phyloP scores from a whole-genome alignment of 805 yeast species.

The Metschnikowia cubensis region DNA sequence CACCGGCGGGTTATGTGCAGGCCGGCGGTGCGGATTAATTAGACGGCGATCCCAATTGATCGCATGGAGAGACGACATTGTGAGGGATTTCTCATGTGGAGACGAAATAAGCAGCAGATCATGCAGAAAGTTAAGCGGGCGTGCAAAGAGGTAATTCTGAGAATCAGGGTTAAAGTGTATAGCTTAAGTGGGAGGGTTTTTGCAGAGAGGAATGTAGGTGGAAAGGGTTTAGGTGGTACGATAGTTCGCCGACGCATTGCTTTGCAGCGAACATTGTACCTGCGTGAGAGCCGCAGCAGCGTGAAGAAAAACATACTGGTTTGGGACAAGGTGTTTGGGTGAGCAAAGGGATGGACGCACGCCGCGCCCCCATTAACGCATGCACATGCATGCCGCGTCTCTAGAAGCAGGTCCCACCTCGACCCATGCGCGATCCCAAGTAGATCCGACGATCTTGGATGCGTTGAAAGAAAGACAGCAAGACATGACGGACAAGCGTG shows the following conservation, averaged over 20 bases:
- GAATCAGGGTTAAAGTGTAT: too few species aligned
- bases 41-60: too few species aligned
- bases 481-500: too few species aligned
- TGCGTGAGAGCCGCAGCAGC: not conserved
- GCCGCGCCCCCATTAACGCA: not conserved
- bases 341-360: not conserved
- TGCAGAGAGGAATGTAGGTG: not conserved
- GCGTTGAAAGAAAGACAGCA: not conserved
- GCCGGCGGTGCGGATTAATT: too few species aligned
- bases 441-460: not conserved
- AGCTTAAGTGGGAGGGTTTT: not conserved
- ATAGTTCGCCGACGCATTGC: not conserved
- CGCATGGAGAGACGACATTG: too few species aligned
- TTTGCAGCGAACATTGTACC: slow-evolving; percentile 1
- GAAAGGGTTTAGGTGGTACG: not conserved
- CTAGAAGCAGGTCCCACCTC: slow-evolving; percentile 2
- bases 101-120: too few species aligned
- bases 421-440: not conserved
- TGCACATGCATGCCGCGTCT: not conserved
- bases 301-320: not conserved
- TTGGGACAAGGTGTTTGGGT: not conserved
- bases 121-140: too few species aligned
- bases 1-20: too few species aligned
- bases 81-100: too few species aligned
- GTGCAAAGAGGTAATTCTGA: too few species aligned